phyloP scores from a whole-genome alignment of 2,329 filamentous ascomycete genomes.

The Fusarium sp. region DNA sequence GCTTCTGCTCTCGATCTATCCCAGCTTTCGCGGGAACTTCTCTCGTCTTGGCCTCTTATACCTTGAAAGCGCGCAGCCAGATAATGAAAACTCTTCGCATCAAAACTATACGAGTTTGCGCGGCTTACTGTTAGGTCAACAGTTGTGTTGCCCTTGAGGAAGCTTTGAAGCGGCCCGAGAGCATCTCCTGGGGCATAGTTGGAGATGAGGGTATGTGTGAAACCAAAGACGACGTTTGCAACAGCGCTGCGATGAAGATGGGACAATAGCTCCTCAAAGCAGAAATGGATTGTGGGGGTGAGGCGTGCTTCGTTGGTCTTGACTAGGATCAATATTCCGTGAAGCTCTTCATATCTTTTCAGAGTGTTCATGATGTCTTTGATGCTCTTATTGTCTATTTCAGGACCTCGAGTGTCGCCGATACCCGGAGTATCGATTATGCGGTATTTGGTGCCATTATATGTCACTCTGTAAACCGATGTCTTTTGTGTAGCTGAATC shows the following conservation, averaged over 20 bases:
- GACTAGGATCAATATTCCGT: conserved; percentile 25
- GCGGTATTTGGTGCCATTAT: not conserved
- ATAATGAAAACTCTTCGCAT: conserved; percentile 30
- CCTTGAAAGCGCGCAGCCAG: conserved; percentile 1
- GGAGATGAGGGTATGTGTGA: conserved; percentile 21
- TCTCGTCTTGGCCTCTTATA: not conserved
- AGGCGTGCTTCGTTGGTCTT: conserved; percentile 18
- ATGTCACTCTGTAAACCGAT: not conserved
- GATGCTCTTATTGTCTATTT: conserved; percentile 22
- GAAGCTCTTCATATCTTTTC: conserved; percentile 18
- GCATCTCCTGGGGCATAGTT: conserved; percentile 10
- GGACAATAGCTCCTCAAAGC: conserved; percentile 14
- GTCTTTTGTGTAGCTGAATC: conserved; percentile 24
- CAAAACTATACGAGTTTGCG: conserved; percentile 23
- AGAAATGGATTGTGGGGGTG: conserved; percentile 10
- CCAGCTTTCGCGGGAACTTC: conserved; percentile 29
- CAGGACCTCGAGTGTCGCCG: conserved; percentile 22
- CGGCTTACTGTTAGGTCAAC: not conserved
- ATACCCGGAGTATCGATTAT: conserved; percentile 26
- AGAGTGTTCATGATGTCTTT: conserved; percentile 4
- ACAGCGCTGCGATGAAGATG: conserved; percentile 22
- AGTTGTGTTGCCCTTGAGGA: not conserved
- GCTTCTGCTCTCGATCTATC: conserved; percentile 20
- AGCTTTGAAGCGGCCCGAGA: not conserved
- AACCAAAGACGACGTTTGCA: conserved; percentile 26